Evolutionary conservation across 1,139 yeast species (phyloP), one percentile per base, ranked within the genome.

Genomic region (Saccharomyces hybrid): DNA sequence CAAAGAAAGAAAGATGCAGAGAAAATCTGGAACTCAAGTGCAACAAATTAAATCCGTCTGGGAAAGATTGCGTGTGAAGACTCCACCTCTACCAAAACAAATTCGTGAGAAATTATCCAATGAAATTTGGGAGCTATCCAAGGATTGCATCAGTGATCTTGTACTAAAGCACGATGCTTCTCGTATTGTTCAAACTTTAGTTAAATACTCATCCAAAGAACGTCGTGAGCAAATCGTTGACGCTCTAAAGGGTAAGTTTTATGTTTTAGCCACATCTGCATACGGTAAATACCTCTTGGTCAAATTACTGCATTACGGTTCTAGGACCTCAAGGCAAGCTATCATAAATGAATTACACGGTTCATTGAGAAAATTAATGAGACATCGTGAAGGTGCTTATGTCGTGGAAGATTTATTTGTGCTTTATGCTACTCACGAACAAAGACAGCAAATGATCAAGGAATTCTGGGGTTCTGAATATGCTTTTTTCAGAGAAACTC

Each of bases 381-480:
- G 95, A 77, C 98, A 93, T 73, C 86, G 86, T 74, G 98, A 93
- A 77, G 99, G 98, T 73, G 98, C 98, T n/a, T 90, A 93, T 67
- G 98, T 93, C 44, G 91, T 91, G 60, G 98, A 93, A 74, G 99
- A 93, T 76, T 79, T 90, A 64, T 93, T 78, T 70, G 88, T 90
- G 30, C 82, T 90, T 61, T 93, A 91, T 71, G 82, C 97, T 4
- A 83, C 90, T 30, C 80, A 86, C 48, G 88, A 84, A 59, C 98
- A 93, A 73, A 88, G 82, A 71, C 81, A 82, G 54, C 97, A 89
- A 73, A 90, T 93, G 85, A 82, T 93, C 61, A 83, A 95, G 70
- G 98, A 93, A 72, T 93, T 93, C 70, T 93, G 96, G 88, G 98
- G 98, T 53, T 81, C 96, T n/a, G 96, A 89, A 72, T 91, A 86